These are phyloP conservation scores for Nicotiana knightiana DNA, from an alignment of 257 asterid genomes.

Conservation along the genomic window DNA sequence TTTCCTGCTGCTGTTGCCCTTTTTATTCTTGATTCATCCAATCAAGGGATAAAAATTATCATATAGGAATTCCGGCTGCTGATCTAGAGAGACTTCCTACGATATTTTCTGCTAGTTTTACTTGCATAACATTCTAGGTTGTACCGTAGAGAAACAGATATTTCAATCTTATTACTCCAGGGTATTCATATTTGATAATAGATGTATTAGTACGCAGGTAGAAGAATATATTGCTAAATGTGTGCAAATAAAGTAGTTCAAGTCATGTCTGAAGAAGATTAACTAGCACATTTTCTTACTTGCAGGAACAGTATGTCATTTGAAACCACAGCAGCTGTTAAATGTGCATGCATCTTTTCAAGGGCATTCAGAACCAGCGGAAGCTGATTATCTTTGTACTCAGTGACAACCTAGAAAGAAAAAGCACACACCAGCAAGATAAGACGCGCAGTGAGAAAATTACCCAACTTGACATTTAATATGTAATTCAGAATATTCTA, in stretches of 20 bases:
- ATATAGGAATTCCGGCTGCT: not conserved
- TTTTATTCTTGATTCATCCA: not conserved
- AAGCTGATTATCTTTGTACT: conserved; percentile 65
- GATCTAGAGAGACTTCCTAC: not conserved
- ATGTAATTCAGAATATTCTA: not conserved
- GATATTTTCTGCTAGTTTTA: not conserved
- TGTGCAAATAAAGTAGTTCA: too few relatives aligned
- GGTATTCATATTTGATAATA: not conserved
- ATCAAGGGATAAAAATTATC: not conserved
- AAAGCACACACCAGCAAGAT: not conserved
- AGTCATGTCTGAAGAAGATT: not conserved
- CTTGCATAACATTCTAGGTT: not conserved
- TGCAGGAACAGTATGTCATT: conserved; percentile 74
- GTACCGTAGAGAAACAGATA: not conserved
- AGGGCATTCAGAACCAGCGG: conserved; percentile 59
- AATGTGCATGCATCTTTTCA: conserved; percentile 90
- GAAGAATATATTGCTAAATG: too few relatives aligned
- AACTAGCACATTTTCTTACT: conserved; percentile 30
- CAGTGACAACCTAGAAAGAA: conserved; percentile 55
- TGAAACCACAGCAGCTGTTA: conserved; percentile 94
- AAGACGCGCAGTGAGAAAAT: not conserved
- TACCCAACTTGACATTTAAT: not conserved
- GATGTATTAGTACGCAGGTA: too few relatives aligned
- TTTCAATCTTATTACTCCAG: not conserved
- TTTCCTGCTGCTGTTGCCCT: not conserved